A percentile compares a stretch with the other conserved stretches of the same genome.
phyloP scores from a whole-genome alignment of 2,329 filamentous ascomycete species.

The Fusarium stilboides region DNA sequence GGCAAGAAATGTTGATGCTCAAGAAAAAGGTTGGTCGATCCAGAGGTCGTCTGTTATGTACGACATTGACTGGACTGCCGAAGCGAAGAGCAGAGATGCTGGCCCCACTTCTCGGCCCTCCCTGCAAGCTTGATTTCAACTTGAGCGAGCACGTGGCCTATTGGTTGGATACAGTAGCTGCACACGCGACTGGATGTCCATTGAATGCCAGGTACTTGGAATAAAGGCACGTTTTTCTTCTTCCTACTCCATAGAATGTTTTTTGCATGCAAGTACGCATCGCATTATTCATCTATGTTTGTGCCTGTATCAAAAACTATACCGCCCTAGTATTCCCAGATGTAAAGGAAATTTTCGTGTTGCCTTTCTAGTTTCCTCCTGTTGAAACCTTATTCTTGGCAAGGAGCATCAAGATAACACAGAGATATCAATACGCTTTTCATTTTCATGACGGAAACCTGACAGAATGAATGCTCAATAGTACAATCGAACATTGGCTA shows the following conservation, averaged over 20 bases:
- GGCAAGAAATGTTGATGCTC: constrained; percentile 18
- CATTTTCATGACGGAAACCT: too few species aligned
- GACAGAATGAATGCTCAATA: too few species aligned
- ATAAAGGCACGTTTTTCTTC: too few species aligned
- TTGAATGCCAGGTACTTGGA: too few species aligned
- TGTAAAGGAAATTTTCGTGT: too few species aligned
- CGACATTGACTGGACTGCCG: constrained; percentile 35
- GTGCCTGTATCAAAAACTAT: too few species aligned
- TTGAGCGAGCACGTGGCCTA: constrained; percentile 52
- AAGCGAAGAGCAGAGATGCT: constrained; percentile 32
- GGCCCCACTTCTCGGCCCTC: constrained; percentile 32
- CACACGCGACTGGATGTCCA: neutral
- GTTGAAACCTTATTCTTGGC: too few species aligned
- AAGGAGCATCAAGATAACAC: neutral
- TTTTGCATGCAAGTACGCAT: neutral
- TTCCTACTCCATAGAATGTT: neutral
- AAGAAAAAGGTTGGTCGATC: constrained; percentile 35
- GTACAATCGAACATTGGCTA: too few species aligned
- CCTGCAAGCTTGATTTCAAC: constrained; percentile 27
- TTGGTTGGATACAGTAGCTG: constrained; percentile 48
- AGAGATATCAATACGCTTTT: constrained; percentile 27
- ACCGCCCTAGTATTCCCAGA: too few species aligned
- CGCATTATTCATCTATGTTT: neutral
- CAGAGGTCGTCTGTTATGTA: constrained; percentile 36
- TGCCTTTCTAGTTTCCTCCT: too few species aligned